These are phyloP conservation scores for Lentinula detonsa DNA, from an alignment of 768 basidiomycete species.

Conservation along the genomic window DNA sequence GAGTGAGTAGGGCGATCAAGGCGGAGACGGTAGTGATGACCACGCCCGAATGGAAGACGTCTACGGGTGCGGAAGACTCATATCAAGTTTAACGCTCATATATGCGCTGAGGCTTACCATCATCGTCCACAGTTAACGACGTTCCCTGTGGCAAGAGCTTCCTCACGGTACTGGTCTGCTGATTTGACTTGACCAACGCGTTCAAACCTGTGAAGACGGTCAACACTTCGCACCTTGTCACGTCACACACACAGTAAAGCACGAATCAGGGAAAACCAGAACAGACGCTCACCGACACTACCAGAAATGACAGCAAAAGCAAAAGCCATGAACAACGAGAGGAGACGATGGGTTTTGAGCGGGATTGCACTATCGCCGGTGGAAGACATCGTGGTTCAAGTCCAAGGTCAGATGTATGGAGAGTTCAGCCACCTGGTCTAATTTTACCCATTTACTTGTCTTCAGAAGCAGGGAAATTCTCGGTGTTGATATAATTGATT, in stretches of 20 bases:
- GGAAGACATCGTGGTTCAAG: conserved; percentile 2
- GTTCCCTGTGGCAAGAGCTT: conserved; percentile 25
- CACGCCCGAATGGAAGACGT: conserved; percentile 31
- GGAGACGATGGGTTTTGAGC: conserved; percentile 3
- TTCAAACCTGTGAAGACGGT: conserved; percentile 25
- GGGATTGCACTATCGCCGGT: background rate
- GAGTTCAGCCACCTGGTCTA: conserved; percentile 21
- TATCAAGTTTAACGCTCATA: background rate
- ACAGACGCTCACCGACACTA: conserved; percentile 3
- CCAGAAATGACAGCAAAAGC: conserved; percentile 5
- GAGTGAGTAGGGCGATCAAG: conserved; percentile 23
- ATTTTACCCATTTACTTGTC: too few relatives aligned
- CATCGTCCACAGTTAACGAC: conserved; percentile 29
- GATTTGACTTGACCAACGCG: conserved; percentile 35
- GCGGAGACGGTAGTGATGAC: conserved; percentile 29
- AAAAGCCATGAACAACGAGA: conserved; percentile 5
- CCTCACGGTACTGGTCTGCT: conserved; percentile 25
- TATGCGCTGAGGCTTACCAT: conserved; percentile 20
- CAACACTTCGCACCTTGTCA: too few relatives aligned
- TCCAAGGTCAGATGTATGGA: background rate
- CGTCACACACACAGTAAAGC: too few relatives aligned
- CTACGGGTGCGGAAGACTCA: conserved; percentile 15
- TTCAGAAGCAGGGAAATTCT: too few relatives aligned
- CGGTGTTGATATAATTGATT: too few relatives aligned
- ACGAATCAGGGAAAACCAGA: background rate